Conservation (phyloP, 2,329 filamentous ascomycete genomes). For the Truncatella angustata region DNA sequence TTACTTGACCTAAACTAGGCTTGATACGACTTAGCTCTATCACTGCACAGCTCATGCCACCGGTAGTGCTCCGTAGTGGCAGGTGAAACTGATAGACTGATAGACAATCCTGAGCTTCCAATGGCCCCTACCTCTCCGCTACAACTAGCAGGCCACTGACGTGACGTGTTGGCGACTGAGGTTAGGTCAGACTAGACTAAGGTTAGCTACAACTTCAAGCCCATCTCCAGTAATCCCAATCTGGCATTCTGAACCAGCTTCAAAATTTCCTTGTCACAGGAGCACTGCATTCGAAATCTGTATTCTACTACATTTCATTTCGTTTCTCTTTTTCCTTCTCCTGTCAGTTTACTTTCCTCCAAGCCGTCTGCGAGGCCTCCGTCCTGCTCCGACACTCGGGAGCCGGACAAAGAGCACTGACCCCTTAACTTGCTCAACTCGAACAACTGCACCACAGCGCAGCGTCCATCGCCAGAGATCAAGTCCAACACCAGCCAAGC, state of each 20-base stretch:
- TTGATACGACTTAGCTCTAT: too few species aligned
- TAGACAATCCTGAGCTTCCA: too few species aligned
- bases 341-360: neutral
- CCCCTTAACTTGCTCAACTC: neutral
- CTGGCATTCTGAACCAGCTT: neutral
- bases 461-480: neutral
- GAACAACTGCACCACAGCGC: neutral
- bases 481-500: neutral
- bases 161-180: conserved; percentile 3
- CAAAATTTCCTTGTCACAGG: neutral
- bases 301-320: neutral
- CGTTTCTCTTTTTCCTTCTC: neutral
- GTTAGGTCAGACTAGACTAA: too few species aligned
- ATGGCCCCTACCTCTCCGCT: too few species aligned
- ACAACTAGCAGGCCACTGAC: neutral
- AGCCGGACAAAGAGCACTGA: neutral
- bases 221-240: neutral
- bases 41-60: too few species aligned
- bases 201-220: neutral
- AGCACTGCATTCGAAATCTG: neutral
- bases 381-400: neutral
- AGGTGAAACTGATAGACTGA: too few species aligned
- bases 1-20: too few species aligned
- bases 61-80: too few species aligned
- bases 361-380: neutral